phyloP scores from a whole-genome alignment of 768 basidiomycete species.

The Galerina sulciceps region DNA sequence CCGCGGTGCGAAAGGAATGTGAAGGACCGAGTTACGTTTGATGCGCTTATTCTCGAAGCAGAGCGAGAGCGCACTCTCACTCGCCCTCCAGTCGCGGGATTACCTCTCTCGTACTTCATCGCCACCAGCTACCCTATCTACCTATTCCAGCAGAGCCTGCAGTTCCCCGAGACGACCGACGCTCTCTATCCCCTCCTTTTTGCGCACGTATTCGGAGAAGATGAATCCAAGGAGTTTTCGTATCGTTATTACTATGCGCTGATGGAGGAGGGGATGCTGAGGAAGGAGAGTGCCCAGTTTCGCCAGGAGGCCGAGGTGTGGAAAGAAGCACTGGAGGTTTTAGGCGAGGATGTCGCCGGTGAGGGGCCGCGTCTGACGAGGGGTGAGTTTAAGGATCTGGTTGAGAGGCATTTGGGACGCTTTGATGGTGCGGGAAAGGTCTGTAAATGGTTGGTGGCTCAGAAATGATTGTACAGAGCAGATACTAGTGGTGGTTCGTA shows the following conservation, averaged over 20 bases:
- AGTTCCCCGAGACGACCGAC: not conserved
- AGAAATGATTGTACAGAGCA: too few relatives aligned
- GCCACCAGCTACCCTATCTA: not conserved
- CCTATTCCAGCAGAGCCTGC: not conserved
- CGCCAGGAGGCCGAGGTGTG: not conserved
- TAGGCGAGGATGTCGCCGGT: not conserved
- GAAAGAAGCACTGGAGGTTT: not conserved
- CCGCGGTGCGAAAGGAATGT: not conserved
- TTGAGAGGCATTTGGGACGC: not conserved
- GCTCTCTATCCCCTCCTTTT: not conserved
- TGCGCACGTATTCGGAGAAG: not conserved
- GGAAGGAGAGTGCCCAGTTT: not conserved
- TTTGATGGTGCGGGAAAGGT: not conserved
- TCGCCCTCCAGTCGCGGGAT: not conserved
- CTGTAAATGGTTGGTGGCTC: not conserved
- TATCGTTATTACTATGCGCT: not conserved
- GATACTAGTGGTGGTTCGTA: too few relatives aligned
- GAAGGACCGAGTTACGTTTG: constrained; percentile 7
- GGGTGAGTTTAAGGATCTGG: not conserved
- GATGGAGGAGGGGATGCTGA: not conserved
- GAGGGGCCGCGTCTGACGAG: not conserved
- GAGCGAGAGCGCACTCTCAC: too few relatives aligned
- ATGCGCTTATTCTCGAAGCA: constrained; percentile 3
- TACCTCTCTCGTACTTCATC: not conserved
- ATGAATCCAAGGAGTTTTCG: not conserved